These are phyloP conservation scores for Raffaelea albimanens DNA, from an alignment of 2,329 filamentous ascomycete genomes.

Conservation along the genomic window DNA sequence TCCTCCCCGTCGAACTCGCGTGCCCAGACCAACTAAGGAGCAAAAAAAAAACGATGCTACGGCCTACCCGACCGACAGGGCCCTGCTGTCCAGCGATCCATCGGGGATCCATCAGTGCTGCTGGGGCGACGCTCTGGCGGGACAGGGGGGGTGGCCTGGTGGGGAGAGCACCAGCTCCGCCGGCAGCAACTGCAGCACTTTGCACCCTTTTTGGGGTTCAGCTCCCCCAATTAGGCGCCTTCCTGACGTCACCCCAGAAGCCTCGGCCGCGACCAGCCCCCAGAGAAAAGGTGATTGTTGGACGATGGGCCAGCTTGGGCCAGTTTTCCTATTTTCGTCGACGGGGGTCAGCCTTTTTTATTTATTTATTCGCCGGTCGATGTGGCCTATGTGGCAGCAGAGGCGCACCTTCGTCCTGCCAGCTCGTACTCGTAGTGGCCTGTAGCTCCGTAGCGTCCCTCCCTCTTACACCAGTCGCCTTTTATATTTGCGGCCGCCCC, in stretches of 20 bases:
- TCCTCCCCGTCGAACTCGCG: background rate
- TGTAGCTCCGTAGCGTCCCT: too few relatives aligned
- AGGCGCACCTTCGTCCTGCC: background rate
- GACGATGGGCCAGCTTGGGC: background rate
- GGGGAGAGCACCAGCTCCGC: too few relatives aligned
- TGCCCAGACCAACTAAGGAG: background rate
- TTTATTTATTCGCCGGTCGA: background rate
- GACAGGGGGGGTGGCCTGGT: too few relatives aligned
- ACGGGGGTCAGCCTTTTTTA: background rate
- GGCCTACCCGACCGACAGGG: too few relatives aligned
- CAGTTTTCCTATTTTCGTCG: background rate
- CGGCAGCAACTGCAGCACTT: background rate
- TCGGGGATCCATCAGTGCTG: too few relatives aligned
- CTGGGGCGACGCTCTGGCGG: too few relatives aligned
- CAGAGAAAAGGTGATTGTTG: background rate
- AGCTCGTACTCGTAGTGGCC: too few relatives aligned
- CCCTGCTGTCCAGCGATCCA: too few relatives aligned
- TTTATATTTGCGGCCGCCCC: too few relatives aligned
- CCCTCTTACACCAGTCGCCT: too few relatives aligned
- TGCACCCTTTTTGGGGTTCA: background rate
- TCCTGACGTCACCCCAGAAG: background rate
- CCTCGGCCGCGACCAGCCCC: background rate
- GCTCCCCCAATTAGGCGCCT: background rate
- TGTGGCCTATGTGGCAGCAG: too few relatives aligned
- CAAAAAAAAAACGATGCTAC: too few relatives aligned